Evolutionary conservation across 352 stramenopile species (phyloP), one percentile per base, ranked within the genome.

Genomic region (Phytophthora gonapodyides): DNA sequence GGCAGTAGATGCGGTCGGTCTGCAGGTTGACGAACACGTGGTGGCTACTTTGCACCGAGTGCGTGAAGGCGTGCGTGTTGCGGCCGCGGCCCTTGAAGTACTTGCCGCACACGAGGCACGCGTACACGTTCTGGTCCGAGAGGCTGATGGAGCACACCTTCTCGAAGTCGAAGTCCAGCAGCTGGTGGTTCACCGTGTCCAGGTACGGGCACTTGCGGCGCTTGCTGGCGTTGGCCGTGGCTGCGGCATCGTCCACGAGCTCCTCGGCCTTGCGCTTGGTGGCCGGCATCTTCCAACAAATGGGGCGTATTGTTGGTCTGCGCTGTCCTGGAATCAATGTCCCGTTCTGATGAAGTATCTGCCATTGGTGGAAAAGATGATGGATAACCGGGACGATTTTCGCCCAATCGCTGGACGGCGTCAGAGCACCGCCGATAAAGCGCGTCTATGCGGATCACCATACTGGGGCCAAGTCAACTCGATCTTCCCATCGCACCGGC

Each of bases 161-260:
- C 75, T 99, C 96, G 55, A 99, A 99, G 80, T 99, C 97, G 75
- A 99, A 99, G 73, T 99, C 97, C 37, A 99, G 82, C 47, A 98
- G 64, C 49, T 98, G 90, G 61, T 98, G 91, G 71, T 99, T 96
- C 53, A 99, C 94, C 10, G 97, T 99, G 82, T 99, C 97, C 35
- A 99, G 78, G 74, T 99, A 99, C 46, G 98, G 98, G 69, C 98
- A 99, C 69, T 97, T 97, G 65, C 84, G 85, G 43, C 87, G 84
- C 72, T 93, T 95, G 40, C 5, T 31, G 0, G 27, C 27, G 6
- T 8, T 31, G 27, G 27, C 27, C 6, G 27, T 31, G 27, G 63
- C 37, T 15, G 24, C 55, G 12, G 33, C 48, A 10, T 44, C 70
- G 12, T 31, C 58, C 13, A 21, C 53, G 10, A 59, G 58, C 41